Conservation (phyloP, 106 monocot genomes). For the Allium fistulosum region DNA sequence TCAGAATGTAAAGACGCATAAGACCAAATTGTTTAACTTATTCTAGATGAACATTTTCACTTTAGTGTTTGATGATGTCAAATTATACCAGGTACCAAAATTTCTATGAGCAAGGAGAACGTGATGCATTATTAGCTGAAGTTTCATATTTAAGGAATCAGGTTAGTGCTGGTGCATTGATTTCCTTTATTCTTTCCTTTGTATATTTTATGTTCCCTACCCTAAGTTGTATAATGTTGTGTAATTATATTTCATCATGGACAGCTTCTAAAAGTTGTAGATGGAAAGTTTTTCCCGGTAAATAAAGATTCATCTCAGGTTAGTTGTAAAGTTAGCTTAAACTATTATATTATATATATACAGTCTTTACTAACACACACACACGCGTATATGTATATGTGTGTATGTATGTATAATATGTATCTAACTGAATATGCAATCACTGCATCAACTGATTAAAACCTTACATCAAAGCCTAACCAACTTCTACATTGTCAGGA, state of each 20-base stretch:
- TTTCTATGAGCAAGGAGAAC: slow-evolving; percentile 40
- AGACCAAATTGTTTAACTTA: too few relatives aligned
- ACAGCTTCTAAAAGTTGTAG: slow-evolving; percentile 36
- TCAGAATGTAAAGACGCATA: slow-evolving; percentile 29
- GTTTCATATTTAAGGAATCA: slow-evolving; percentile 43
- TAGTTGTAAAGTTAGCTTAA: background rate
- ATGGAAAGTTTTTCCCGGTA: slow-evolving; percentile 8
- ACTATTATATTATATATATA: too few relatives aligned
- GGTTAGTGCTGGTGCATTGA: slow-evolving; percentile 14
- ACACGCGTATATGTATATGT: too few relatives aligned
- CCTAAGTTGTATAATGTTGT: background rate
- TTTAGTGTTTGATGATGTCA: too few relatives aligned
- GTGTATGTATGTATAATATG: too few relatives aligned
- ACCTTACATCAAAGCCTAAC: background rate
- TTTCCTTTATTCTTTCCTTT: background rate
- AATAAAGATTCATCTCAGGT: slow-evolving; percentile 9
- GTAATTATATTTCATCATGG: background rate
- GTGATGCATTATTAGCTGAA: slow-evolving; percentile 37
- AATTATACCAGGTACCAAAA: slow-evolving; percentile 28
- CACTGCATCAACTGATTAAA: too few relatives aligned
- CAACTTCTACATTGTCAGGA: slow-evolving; percentile 10
- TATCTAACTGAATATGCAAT: too few relatives aligned
- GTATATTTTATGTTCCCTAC: slow-evolving; percentile 1
- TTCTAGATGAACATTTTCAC: too few relatives aligned
- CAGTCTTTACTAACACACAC: too few relatives aligned